These are phyloP conservation scores for Chaetomiaceae sp. DNA, from an alignment of 2,329 filamentous ascomycete species.

Conservation along the genomic window DNA sequence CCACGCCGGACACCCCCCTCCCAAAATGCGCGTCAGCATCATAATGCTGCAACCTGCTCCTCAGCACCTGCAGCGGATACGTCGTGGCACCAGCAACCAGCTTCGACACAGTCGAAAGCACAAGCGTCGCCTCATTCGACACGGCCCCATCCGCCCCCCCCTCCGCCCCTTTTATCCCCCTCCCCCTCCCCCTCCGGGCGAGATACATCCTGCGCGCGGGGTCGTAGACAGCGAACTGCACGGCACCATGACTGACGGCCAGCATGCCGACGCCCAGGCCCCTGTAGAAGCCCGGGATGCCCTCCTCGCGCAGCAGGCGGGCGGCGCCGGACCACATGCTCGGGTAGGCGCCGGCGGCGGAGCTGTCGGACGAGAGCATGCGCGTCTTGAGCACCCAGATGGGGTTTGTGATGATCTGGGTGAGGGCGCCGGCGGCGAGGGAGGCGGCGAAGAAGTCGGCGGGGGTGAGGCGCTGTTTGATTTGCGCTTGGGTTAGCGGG, in stretches of 20 bases:
- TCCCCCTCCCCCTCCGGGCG: constrained; percentile 31
- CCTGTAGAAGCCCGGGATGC: constrained; percentile 76
- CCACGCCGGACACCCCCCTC: constrained; percentile 64
- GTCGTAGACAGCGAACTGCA: constrained; percentile 96
- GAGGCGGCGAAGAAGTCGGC: constrained; percentile 79
- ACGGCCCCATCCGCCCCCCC: constrained; percentile 35
- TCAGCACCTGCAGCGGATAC: constrained; percentile 91
- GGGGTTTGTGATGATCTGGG: constrained; percentile 82
- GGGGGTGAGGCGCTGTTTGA: constrained; percentile 42
- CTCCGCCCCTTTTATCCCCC: not conserved
- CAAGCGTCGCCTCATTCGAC: constrained; percentile 71
- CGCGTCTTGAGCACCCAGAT: constrained; percentile 98
- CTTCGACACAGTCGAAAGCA: constrained; percentile 76
- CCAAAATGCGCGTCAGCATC: constrained; percentile 71
- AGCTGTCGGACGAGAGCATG: constrained; percentile 81
- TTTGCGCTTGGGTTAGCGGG: not conserved
- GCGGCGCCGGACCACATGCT: constrained; percentile 67
- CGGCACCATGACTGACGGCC: constrained; percentile 84
- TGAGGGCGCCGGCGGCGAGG: constrained; percentile 64
- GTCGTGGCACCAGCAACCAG: constrained; percentile 83
- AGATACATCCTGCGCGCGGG: constrained; percentile 55
- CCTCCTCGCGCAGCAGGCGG: constrained; percentile 66
- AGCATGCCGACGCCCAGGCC: constrained; percentile 78
- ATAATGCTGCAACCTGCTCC: constrained; percentile 85
- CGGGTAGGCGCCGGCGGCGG: constrained; percentile 72